Conservation (phyloP, 73 alveolate genomes). For the Stentor roeselii region DNA sequence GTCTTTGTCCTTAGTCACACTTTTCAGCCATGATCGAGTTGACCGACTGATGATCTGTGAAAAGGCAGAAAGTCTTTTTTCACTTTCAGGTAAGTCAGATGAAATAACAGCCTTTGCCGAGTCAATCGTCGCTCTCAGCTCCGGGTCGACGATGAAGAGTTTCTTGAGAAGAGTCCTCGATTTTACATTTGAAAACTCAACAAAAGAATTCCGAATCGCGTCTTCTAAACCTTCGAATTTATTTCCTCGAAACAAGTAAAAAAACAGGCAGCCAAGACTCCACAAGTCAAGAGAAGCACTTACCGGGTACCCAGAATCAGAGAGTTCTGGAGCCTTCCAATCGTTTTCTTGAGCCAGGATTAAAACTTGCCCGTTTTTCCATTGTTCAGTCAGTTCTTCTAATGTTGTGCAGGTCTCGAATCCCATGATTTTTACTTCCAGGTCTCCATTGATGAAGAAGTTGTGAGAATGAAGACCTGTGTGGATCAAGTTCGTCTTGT, state of each 20-base stretch:
- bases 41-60: background rate
- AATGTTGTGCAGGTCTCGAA: background rate
- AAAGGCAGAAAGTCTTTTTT: background rate
- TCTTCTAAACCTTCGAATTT: background rate
- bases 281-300: background rate
- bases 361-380: background rate
- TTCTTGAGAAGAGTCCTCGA: background rate
- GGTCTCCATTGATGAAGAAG: background rate
- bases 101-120: background rate
- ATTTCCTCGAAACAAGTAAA: background rate
- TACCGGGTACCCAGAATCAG: background rate
- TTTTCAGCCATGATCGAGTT: background rate
- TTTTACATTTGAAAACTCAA: no score
- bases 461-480: background rate
- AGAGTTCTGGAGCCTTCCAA: background rate
- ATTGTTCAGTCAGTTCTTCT: background rate
- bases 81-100: background rate
- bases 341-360: background rate
- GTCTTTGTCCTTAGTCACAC: background rate
- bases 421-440: background rate
- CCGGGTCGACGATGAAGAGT: background rate
- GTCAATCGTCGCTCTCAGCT: background rate
- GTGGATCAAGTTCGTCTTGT: background rate
- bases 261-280: background rate
- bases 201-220: no score